These are phyloP conservation scores for Heterobasidion irregulare DNA, from an alignment of 1,284 basidiomycete species.

Conservation along the genomic window DNA sequence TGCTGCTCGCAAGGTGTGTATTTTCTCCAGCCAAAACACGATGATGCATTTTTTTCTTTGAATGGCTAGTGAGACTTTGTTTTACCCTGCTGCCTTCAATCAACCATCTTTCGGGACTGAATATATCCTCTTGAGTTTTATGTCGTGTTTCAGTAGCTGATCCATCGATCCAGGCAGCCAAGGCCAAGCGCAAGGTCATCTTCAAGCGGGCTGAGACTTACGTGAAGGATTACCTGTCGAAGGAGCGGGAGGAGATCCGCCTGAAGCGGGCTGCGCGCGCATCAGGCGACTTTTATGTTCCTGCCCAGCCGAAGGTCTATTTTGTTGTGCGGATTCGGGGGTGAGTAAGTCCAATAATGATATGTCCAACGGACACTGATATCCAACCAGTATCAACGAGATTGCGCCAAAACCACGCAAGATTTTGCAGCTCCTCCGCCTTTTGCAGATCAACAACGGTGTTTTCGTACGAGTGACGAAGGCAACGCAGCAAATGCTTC, in stretches of 20 bases:
- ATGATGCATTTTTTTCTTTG: conserved; percentile 82
- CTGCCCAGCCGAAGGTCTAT: conserved; percentile 95
- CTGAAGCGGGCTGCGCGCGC: conserved; percentile 90
- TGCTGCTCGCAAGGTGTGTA: conserved; percentile 87
- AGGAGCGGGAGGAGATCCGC: conserved; percentile 96
- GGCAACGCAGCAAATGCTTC: conserved; percentile 97
- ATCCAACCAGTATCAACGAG: conserved; percentile 84
- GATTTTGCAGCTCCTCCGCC: conserved; percentile 96
- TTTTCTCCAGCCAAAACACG: conserved; percentile 17
- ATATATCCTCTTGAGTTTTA: not conserved
- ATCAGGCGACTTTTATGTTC: conserved; percentile 95
- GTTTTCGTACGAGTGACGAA: conserved; percentile 97
- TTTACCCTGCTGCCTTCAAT: conserved; percentile 73
- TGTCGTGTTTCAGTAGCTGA: conserved; percentile 17
- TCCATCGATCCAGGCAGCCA: conserved; percentile 53
- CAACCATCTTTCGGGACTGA: conserved; percentile 99
- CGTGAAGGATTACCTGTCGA: conserved; percentile 91
- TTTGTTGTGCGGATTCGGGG: conserved; percentile 97
- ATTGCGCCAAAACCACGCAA: conserved; percentile 99
- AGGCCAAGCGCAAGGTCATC: conserved; percentile 93
- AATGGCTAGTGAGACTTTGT: conserved; percentile 57
- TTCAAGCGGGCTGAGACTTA: conserved; percentile 99
- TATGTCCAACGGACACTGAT: not conserved
- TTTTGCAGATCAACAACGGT: conserved; percentile 99
- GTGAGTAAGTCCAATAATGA: conserved; percentile 37